Percentiles rank a stretch among this genome's conserved stretches.
phyloP scores from a whole-genome alignment of 1,284 basidiomycete genomes.

The Porodaedalea pini region DNA sequence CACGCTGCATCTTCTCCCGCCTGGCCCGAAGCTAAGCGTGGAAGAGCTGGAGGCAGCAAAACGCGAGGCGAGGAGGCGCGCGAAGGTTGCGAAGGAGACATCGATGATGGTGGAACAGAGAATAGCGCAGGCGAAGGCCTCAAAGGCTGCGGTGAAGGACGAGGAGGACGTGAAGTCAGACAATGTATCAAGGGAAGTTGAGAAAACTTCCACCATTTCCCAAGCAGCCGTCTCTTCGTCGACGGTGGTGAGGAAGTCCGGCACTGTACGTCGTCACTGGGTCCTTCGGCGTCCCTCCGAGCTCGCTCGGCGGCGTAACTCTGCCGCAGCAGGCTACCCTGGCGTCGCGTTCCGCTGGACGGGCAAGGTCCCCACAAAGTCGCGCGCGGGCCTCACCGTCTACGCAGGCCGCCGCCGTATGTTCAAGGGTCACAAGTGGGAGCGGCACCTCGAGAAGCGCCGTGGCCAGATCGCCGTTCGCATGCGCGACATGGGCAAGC shows the following conservation, averaged over 20 bases:
- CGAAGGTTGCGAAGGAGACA: neutral
- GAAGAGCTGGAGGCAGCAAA: constrained; percentile 9
- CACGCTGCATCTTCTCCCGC: constrained; percentile 24
- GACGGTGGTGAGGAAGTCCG: neutral
- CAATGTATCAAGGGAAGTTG: neutral
- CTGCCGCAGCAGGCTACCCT: constrained; percentile 11
- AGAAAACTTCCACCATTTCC: neutral
- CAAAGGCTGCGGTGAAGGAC: neutral
- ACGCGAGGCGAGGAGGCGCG: neutral
- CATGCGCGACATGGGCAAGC: constrained; percentile 63
- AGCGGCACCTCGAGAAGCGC: constrained; percentile 49
- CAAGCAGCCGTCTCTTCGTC: no score
- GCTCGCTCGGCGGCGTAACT: neutral
- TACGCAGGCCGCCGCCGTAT: constrained; percentile 73
- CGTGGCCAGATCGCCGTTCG: constrained; percentile 47
- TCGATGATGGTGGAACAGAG: neutral
- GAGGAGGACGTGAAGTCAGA: neutral
- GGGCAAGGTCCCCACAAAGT: constrained; percentile 54
- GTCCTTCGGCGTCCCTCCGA: neutral
- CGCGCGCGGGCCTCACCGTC: constrained; percentile 48
- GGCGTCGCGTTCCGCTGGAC: constrained; percentile 25
- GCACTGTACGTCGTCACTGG: neutral
- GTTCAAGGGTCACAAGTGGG: constrained; percentile 87
- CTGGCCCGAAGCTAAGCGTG: constrained; percentile 17
- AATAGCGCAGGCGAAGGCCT: neutral